These are phyloP conservation scores for Pseudozyma hubeiensis DNA, from an alignment of 1,284 basidiomycete genomes.

Conservation along the genomic window DNA sequence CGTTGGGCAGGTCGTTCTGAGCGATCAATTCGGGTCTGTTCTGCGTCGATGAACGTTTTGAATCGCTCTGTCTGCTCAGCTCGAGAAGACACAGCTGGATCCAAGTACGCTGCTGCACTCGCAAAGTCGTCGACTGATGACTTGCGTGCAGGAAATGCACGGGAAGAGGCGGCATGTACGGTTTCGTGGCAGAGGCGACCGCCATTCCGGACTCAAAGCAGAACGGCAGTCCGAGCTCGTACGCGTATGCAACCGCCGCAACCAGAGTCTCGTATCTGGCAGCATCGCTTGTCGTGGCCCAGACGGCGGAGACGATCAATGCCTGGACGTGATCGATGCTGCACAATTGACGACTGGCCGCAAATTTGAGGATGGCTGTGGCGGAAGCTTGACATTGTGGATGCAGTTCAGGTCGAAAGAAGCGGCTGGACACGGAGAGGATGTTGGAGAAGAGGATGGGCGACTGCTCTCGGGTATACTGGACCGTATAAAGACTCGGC, in stretches of 20 bases:
- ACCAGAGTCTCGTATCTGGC: constrained; percentile 65
- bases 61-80: constrained; percentile 24
- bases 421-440: constrained; percentile 85
- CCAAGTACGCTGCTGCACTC: constrained; percentile 45
- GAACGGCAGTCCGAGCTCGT: constrained; percentile 65
- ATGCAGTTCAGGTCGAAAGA: constrained; percentile 79
- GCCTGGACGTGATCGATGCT: constrained; percentile 84
- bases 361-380: constrained; percentile 75
- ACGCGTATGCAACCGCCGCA: constrained; percentile 62
- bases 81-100: constrained; percentile 45
- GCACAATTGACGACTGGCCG: constrained; percentile 81
- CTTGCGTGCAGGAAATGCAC: constrained; percentile 11
- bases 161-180: constrained; percentile 22
- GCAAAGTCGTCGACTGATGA: constrained; percentile 13
- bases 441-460: constrained; percentile 84
- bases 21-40: constrained; percentile 26
- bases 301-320: constrained; percentile 83
- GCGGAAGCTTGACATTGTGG: constrained; percentile 77
- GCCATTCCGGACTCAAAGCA: constrained; percentile 27
- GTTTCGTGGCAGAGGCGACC: constrained; percentile 18
- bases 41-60: constrained; percentile 5
- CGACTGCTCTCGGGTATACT: constrained; percentile 79
- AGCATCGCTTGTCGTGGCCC: constrained; percentile 74
- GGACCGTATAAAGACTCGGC: constrained; percentile 66
- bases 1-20: constrained; percentile 19